A percentile compares a stretch with the other conserved stretches of the same genome.
Conservation (phyloP, 371 early-diverging fungal species). For the Mucor piriformis region DNA sequence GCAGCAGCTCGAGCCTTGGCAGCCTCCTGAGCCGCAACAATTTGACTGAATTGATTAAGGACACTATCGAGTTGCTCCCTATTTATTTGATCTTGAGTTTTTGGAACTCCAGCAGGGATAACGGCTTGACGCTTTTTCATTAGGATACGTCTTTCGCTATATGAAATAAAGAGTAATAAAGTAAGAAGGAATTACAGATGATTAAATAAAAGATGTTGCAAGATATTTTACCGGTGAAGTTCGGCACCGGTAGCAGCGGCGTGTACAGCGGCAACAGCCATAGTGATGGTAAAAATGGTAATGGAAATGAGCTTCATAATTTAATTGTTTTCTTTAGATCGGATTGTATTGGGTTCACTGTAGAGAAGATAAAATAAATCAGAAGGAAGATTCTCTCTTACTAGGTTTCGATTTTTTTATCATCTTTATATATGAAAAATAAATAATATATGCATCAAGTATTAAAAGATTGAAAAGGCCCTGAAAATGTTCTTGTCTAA, state of each 20-base stretch:
- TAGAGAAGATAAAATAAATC: not conserved
- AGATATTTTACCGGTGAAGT: conserved; percentile 3
- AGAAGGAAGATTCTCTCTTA: not conserved
- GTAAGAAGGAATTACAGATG: not conserved
- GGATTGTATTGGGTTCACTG: not conserved
- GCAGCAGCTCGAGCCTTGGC: not conserved
- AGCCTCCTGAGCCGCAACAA: not conserved
- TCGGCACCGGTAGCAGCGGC: conserved; percentile 2
- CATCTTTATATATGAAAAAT: not conserved
- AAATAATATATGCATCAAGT: conserved; percentile 3
- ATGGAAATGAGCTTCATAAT: conserved; percentile 12
- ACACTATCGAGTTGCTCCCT: not conserved
- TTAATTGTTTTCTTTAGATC: not conserved
- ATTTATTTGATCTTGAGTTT: conserved; percentile 1
- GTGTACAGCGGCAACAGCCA: conserved; percentile 8
- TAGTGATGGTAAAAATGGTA: conserved; percentile 8
- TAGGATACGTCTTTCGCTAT: not conserved
- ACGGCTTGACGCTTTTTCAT: not conserved
- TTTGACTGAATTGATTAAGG: not conserved
- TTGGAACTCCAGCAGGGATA: not conserved
- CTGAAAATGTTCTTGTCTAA: conserved; percentile 1
- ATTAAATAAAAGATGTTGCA: too few relatives aligned
- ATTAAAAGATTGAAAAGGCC: not conserved
- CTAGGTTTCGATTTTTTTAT: not conserved
- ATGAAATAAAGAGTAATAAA: not conserved